Evolutionary conservation across 2,329 filamentous ascomycete species (phyloP).

Genomic region (Pseudopyrenochaeta lycopersici): DNA sequence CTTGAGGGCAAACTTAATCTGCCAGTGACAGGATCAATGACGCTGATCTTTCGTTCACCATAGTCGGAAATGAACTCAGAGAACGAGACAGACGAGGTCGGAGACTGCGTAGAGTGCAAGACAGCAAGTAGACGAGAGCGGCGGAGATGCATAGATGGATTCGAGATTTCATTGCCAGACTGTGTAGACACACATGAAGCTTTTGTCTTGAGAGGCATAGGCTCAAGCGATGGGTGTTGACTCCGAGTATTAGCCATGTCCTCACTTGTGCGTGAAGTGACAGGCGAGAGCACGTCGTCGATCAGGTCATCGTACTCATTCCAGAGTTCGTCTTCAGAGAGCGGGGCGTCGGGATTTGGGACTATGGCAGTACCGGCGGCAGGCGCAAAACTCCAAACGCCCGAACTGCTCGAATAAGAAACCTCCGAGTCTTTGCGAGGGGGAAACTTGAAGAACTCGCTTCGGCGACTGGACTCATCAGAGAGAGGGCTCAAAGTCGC

Average conservation of each 20-base stretch:
- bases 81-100: conserved; percentile 62
- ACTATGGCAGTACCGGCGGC: conserved; percentile 69
- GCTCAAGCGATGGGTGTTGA: conserved; percentile 41
- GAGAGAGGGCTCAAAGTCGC: conserved; percentile 40
- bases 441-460: conserved; percentile 79
- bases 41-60: conserved; percentile 51
- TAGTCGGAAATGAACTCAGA: conserved; percentile 64
- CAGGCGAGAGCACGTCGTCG: conserved; percentile 69
- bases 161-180: conserved; percentile 43
- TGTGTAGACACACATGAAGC: conserved; percentile 26
- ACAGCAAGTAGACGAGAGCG: conserved; percentile 62
- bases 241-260: conserved; percentile 18
- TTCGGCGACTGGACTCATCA: conserved; percentile 39
- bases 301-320: conserved; percentile 92
- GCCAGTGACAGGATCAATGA: conserved; percentile 50
- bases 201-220: conserved; percentile 37
- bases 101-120: conserved; percentile 58
- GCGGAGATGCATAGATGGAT: conserved; percentile 54
- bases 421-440: conserved; percentile 75
- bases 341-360: conserved; percentile 68
- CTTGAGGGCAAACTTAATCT: conserved; percentile 48
- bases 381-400: conserved; percentile 65
- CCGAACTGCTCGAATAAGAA: conserved; percentile 73
- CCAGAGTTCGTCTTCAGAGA: conserved; percentile 89
- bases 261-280: conserved; percentile 24